Percentiles rank a stretch among this genome's conserved stretches.
These are phyloP conservation scores for Colletotrichum lini DNA, from an alignment of 2,329 filamentous ascomycete genomes.

Conservation along the genomic window DNA sequence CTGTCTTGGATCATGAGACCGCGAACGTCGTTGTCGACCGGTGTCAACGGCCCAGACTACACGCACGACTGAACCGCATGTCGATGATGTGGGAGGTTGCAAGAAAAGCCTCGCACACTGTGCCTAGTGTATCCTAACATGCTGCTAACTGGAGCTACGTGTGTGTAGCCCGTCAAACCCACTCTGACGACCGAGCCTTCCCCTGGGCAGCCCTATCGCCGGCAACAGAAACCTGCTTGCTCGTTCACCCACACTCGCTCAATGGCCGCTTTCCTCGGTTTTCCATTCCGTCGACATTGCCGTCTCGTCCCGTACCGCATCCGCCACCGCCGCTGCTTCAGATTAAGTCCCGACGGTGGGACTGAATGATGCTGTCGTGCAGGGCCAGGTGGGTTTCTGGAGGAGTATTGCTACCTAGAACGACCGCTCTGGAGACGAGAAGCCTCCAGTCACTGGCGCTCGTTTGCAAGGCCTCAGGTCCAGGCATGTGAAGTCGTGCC, in stretches of 20 bases:
- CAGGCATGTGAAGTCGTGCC: slow-evolving; percentile 15
- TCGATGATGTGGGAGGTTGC: background rate
- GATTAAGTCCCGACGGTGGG: slow-evolving; percentile 1
- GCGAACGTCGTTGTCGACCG: background rate
- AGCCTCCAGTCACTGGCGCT: background rate
- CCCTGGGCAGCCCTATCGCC: slow-evolving; percentile 22
- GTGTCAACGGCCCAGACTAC: background rate
- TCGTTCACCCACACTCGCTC: background rate
- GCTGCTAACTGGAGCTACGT: slow-evolving; percentile 29
- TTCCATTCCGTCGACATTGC: background rate
- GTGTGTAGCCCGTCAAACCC: slow-evolving; percentile 19
- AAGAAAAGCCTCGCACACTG: background rate
- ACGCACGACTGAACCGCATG: background rate
- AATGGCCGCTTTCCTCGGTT: background rate
- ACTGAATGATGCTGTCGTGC: slow-evolving; percentile 34
- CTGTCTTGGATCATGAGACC: slow-evolving; percentile 1
- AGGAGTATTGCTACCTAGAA: background rate
- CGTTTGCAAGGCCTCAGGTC: background rate
- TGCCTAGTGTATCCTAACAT: background rate
- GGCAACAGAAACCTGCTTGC: slow-evolving; percentile 30
- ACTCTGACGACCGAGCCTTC: slow-evolving; percentile 34
- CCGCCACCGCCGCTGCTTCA: background rate
- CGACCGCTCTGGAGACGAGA: background rate
- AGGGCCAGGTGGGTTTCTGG: slow-evolving; percentile 8
- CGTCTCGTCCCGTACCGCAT: slow-evolving; percentile 3